Percentiles rank a stretch among this genome's conserved stretches.
Conservation (phyloP, 345 rosid genomes). For the Eutrema heterophyllum region DNA sequence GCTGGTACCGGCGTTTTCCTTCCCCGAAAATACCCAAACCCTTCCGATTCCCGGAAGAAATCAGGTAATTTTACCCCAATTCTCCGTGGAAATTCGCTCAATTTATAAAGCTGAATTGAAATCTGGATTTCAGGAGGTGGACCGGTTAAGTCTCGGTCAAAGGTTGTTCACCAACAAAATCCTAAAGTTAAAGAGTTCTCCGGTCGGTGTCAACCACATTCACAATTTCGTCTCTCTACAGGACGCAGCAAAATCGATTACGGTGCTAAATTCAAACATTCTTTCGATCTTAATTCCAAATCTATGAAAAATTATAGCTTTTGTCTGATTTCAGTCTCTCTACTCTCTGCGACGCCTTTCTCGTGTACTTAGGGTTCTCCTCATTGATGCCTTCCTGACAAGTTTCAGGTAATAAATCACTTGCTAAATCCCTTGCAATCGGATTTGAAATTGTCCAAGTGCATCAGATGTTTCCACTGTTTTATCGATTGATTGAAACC, state of each 20-base stretch:
- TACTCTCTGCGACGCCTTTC: background rate
- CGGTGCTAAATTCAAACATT: slow-evolving; percentile 14
- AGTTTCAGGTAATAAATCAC: background rate
- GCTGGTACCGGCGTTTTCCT: slow-evolving; percentile 89
- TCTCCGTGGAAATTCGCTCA: background rate
- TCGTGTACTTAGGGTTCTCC: background rate
- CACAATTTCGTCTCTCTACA: slow-evolving; percentile 20
- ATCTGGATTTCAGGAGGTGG: slow-evolving; percentile 20
- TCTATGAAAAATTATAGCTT: slow-evolving; percentile 2
- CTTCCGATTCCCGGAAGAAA: slow-evolving; percentile 50
- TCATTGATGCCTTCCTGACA: background rate
- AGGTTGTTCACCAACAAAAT: slow-evolving; percentile 52
- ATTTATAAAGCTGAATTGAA: background rate
- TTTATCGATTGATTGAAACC: background rate
- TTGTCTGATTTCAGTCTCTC: slow-evolving; percentile 2
- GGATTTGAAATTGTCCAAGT: background rate
- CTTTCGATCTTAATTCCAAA: background rate
- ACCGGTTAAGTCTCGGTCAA: slow-evolving; percentile 39
- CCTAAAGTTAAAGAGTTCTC: slow-evolving; percentile 32
- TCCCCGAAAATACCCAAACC: slow-evolving; percentile 50
- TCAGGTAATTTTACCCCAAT: slow-evolving; percentile 38
- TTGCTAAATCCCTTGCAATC: background rate
- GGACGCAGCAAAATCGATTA: background rate
- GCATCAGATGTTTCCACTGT: too few species aligned
- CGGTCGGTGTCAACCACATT: slow-evolving; percentile 26